Percentiles rank a stretch among this genome's conserved stretches.
These are phyloP conservation scores for Backusella morwellensis DNA, from an alignment of 192 early-diverging fungal species.

Conservation along the genomic window DNA sequence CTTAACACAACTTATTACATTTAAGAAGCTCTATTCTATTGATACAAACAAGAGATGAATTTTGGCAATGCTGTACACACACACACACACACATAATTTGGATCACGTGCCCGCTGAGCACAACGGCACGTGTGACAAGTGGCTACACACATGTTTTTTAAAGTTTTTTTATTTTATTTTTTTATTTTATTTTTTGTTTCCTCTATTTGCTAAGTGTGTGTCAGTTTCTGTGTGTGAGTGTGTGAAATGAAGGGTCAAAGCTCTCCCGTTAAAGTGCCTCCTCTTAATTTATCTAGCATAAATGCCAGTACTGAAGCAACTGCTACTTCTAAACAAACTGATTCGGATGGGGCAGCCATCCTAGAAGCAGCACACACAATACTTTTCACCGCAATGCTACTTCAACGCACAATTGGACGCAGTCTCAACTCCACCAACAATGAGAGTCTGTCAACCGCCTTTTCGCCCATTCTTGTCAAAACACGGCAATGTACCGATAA, in stretches of 20 bases:
- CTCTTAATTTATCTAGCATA: slow-evolving; percentile 12
- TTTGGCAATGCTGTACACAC: too few relatives aligned
- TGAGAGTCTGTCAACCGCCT: slow-evolving; percentile 13
- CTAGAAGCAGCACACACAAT: slow-evolving; percentile 23
- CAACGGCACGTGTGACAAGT: too few relatives aligned
- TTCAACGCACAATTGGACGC: slow-evolving; percentile 8
- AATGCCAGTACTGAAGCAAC: not conserved
- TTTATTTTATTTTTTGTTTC: not conserved
- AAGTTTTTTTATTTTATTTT: not conserved
- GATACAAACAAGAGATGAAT: too few relatives aligned
- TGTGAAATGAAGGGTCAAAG: slow-evolving; percentile 2
- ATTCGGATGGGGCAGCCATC: not conserved
- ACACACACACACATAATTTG: too few relatives aligned
- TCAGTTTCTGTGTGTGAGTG: not conserved
- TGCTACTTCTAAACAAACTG: not conserved
- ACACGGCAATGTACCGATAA: not conserved
- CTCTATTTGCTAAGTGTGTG: not conserved
- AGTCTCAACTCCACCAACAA: slow-evolving; percentile 16
- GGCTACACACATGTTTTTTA: not conserved
- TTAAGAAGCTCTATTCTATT: too few relatives aligned
- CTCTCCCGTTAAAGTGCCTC: not conserved
- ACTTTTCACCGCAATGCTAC: slow-evolving; percentile 7
- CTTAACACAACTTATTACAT: too few relatives aligned
- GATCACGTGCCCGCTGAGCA: too few relatives aligned
- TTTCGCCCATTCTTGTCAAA: slow-evolving; percentile 9